phyloP scores from a whole-genome alignment of 495 filamentous ascomycete species.

The Xylaria telfairii region DNA sequence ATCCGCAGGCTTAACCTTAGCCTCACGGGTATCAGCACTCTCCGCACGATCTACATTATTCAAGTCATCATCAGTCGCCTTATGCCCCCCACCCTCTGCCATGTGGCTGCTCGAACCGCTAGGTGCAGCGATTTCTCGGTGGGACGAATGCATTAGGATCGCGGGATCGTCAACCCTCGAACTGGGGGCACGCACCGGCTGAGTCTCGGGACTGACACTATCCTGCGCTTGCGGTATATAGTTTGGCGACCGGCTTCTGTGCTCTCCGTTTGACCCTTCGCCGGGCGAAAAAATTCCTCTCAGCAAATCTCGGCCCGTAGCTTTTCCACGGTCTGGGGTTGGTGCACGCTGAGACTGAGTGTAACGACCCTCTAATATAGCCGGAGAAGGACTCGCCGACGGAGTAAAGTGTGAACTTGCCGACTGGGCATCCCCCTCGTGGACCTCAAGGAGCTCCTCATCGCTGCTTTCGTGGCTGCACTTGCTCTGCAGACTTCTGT shows the following conservation, averaged over 20 bases:
- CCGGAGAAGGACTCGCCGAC: conserved; percentile 32
- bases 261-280: conserved; percentile 26
- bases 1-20: conserved; percentile 27
- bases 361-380: conserved; percentile 31
- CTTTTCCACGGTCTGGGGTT: conserved; percentile 37
- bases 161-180: conserved; percentile 30
- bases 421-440: background rate
- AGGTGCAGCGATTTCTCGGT: conserved; percentile 19
- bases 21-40: conserved; percentile 17
- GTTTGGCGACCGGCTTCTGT: conserved; percentile 26
- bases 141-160: conserved; percentile 29
- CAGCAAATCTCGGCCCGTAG: conserved; percentile 44
- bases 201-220: conserved; percentile 19
- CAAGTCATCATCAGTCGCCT: conserved; percentile 20
- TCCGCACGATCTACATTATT: background rate
- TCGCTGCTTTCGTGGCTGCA: conserved; percentile 37
- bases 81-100: background rate
- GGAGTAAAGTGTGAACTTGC: background rate
- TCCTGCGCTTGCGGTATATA: conserved; percentile 33
- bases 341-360: conserved; percentile 28
- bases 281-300: conserved; percentile 24
- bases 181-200: background rate
- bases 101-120: background rate
- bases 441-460: conserved; percentile 17
- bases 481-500: conserved; percentile 40